These are phyloP conservation scores for Hura crepitans DNA, from an alignment of 441 rosid genomes.

Conservation along the genomic window DNA sequence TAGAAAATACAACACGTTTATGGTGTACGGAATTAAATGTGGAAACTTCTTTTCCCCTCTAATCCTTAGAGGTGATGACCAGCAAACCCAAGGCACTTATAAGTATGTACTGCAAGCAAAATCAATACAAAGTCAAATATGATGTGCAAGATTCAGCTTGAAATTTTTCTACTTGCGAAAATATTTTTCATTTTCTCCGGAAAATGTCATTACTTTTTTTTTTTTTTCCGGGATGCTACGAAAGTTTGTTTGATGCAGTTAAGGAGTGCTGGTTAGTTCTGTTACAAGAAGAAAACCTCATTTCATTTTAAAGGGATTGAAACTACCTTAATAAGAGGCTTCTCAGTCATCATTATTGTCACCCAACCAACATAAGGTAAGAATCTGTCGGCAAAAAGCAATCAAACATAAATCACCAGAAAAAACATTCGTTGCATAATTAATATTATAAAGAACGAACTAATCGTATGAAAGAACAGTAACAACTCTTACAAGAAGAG, in stretches of 20 bases:
- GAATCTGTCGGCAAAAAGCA: constrained; percentile 35
- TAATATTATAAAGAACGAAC: background rate
- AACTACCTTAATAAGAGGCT: constrained; percentile 55
- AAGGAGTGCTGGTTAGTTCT: too few species aligned
- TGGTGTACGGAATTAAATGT: background rate
- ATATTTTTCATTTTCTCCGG: background rate
- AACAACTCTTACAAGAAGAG: too few species aligned
- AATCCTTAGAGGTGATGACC: constrained; percentile 46
- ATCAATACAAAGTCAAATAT: background rate
- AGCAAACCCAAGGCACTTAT: constrained; percentile 44
- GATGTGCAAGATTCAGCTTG: background rate
- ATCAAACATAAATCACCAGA: background rate
- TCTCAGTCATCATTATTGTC: constrained; percentile 59
- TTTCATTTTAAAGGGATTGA: background rate
- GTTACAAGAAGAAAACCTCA: background rate
- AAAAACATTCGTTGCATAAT: background rate
- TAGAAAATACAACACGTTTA: background rate
- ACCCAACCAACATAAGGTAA: constrained; percentile 54
- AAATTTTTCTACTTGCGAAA: background rate
- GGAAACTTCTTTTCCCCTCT: constrained; percentile 16
- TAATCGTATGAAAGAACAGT: background rate
- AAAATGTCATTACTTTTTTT: background rate
- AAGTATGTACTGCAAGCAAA: constrained; percentile 40
- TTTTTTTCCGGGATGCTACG: too few species aligned
- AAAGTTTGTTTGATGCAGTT: too few species aligned